phyloP scores from a whole-genome alignment of 1,139 yeast genomes.

The Zygoascus sp. region DNA sequence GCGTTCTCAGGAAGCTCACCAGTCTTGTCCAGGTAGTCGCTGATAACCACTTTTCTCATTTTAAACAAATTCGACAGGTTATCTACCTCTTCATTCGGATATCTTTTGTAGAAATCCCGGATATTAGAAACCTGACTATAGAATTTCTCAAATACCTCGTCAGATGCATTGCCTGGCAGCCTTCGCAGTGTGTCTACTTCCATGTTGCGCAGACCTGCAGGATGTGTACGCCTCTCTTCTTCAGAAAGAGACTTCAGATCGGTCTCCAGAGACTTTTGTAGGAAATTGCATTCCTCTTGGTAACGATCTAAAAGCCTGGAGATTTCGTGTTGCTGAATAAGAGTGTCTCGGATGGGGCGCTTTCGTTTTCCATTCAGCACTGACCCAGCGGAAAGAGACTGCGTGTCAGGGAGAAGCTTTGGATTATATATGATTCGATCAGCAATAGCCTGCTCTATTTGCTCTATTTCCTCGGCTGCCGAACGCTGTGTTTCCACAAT shows the following conservation, averaged over 20 bases:
- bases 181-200: constrained; percentile 15
- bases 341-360: constrained; percentile 42
- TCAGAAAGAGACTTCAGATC: constrained; percentile 1
- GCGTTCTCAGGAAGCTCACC: constrained; percentile 12
- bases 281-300: constrained; percentile 35
- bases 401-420: constrained; percentile 38
- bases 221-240: constrained; percentile 13
- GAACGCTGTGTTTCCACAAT: constrained; percentile 38
- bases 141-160: constrained; percentile 39
- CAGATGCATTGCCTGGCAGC: constrained; percentile 7
- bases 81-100: constrained; percentile 36
- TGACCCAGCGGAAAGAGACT: constrained; percentile 24
- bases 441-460: constrained; percentile 51
- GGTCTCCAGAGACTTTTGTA: constrained; percentile 25
- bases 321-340: constrained; percentile 69
- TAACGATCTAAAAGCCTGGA: constrained; percentile 49
- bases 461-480: constrained; percentile 50
- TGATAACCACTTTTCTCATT: constrained; percentile 22
- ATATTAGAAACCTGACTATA: constrained; percentile 40
- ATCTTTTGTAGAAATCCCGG: constrained; percentile 32
- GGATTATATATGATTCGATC: constrained; percentile 49
- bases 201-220: constrained; percentile 16
- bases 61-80: constrained; percentile 38
- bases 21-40: constrained; percentile 15
- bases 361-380: constrained; percentile 36